Conservation (phyloP, 768 basidiomycete genomes). For the Lactarius vividus region DNA sequence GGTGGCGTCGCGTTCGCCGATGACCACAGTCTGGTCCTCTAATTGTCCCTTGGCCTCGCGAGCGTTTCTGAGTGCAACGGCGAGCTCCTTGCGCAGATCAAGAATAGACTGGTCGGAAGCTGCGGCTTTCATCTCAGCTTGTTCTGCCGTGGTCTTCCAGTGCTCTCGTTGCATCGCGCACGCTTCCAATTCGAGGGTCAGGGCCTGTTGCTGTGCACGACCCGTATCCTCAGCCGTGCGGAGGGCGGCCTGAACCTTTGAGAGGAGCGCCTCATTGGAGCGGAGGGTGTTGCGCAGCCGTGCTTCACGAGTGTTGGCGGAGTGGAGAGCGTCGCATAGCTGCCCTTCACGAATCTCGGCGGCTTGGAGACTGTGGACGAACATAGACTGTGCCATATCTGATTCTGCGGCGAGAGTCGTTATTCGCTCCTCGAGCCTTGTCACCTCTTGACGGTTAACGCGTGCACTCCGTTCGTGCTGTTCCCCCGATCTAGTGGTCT, state of each 20-base stretch:
- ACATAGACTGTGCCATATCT: conserved; percentile 2
- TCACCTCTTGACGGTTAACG: conserved; percentile 1
- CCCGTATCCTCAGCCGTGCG: not conserved
- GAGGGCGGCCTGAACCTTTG: not conserved
- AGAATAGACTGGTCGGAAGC: conserved; percentile 3
- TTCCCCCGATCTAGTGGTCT: not conserved
- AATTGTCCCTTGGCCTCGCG: conserved; percentile 12
- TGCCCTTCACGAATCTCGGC: conserved; percentile 1
- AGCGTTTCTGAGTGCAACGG: not conserved
- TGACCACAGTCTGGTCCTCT: not conserved
- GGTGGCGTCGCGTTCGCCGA: conserved; percentile 6
- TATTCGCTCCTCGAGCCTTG: conserved; percentile 8
- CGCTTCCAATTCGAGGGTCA: not conserved
- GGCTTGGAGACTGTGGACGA: not conserved
- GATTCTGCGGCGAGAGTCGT: not conserved
- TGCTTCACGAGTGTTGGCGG: not conserved
- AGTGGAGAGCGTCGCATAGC: not conserved
- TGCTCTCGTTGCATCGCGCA: conserved; percentile 1
- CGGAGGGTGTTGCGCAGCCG: conserved; percentile 4
- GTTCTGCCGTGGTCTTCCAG: conserved; percentile 7
- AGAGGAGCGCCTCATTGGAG: conserved; percentile 1
- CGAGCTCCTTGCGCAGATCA: conserved; percentile 12
- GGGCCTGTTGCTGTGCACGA: not conserved
- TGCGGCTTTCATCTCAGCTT: conserved; percentile 1
- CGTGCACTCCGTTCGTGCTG: not conserved